Evolutionary conservation across 768 basidiomycete genomes (phyloP), one percentile per base, ranked within the genome.

Genomic region (Amanita subjunquillea): DNA sequence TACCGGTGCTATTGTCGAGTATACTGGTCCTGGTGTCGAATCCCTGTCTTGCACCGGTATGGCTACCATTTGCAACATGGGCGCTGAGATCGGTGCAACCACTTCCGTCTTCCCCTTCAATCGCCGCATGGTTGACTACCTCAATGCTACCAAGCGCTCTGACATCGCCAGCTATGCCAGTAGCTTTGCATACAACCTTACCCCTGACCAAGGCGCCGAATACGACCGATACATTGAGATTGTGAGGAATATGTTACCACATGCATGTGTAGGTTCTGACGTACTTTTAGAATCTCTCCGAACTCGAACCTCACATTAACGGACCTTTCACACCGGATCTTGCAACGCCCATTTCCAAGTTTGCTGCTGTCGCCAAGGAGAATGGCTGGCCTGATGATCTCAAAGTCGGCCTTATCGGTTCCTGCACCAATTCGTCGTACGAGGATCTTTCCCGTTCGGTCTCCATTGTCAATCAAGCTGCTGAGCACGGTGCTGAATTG

Each of bases 31-130:
- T 63, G 95, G 95, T 77, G 87, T 98, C 56, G 87, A 95, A 65
- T 91, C 91, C 32, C 80, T 99, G 55, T 96, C 93, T 45, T 91
- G 88, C 80, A 99, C 95, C 45, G 95, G 95, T 70, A 96, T 98
- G 94, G 95, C 91, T 49, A 98, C 95, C 20, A 95, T 99, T 63
- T 97, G 95, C 71, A 99, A 97, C 82, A 99, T 98, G 95, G 95
- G 95, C 77, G 95, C 95, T 60, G 95, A 99, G 72, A 97, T 98
- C 63, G 95, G 95, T 67, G 96, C 96, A 36, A 99, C 96, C 8
- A 98, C 96, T 20, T 97, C 95, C 15, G 72, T 98, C 60, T 99
- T 99, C 91, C 96, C 96, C 62, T 98, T 88, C 84, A 99, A 98
- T 76, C 67, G 73, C 58, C 91, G 94, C 63, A 98, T 98, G 96